Conservation (phyloP, 768 basidiomycete species). For the Pleurotus djamor region DNA sequence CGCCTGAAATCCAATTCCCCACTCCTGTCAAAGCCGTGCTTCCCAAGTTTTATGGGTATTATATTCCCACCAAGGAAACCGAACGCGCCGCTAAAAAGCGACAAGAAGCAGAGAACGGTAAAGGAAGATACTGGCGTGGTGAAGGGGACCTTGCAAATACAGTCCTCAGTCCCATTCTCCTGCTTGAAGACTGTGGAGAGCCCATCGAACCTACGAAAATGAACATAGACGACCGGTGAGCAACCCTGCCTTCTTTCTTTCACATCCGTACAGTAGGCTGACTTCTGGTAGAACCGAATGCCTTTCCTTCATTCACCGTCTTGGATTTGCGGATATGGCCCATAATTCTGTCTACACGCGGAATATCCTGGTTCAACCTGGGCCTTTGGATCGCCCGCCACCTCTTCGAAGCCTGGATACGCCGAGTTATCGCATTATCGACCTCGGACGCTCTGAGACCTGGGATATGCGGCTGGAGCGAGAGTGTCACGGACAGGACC, state of each 20-base stretch:
- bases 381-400: conserved; percentile 24
- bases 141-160: neutral
- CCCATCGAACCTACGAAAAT: conserved; percentile 22
- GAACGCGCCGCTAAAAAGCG: neutral
- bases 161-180: conserved; percentile 37
- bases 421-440: conserved; percentile 37
- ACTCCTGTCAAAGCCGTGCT: conserved; percentile 48
- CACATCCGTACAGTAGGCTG: neutral
- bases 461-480: neutral
- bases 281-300: conserved; percentile 32
- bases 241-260: neutral
- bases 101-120: neutral
- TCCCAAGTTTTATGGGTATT: conserved; percentile 68
- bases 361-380: conserved; percentile 35
- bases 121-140: neutral
- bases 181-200: conserved; percentile 40
- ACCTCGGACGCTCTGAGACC: conserved; percentile 26
- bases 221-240: conserved; percentile 35
- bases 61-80: conserved; percentile 23
- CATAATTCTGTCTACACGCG: conserved; percentile 34
- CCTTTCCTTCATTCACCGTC: conserved; percentile 29
- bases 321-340: conserved; percentile 31
- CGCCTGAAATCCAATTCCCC: conserved; percentile 34
- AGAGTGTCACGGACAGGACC: neutral
- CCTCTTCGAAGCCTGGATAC: conserved; percentile 9